Evolutionary conservation across 495 filamentous ascomycete species (phyloP).

Genomic region (Tuber magnatum): DNA sequence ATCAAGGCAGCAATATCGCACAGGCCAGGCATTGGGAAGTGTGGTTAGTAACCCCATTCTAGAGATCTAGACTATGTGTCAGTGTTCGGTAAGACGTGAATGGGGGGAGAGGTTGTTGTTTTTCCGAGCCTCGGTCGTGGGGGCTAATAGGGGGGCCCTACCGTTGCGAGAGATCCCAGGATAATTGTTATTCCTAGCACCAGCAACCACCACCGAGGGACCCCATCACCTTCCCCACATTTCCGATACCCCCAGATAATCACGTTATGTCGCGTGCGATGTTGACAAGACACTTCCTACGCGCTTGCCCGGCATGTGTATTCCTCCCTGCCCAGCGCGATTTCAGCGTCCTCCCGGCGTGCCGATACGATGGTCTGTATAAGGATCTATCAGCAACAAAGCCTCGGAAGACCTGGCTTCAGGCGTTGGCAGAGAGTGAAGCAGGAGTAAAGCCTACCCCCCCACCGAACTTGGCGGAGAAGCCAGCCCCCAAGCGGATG

Average conservation of each 20-base stretch:
- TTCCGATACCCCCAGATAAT: not conserved
- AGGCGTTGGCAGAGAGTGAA: conserved; percentile 53
- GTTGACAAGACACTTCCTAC: conserved; percentile 9
- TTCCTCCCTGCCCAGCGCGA: conserved; percentile 4
- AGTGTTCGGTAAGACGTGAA: not conserved
- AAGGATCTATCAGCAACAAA: conserved; percentile 50
- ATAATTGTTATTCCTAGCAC: not conserved
- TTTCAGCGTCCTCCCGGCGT: conserved; percentile 9
- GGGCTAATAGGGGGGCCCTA: not conserved
- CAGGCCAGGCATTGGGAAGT: not conserved
- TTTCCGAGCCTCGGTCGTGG: not conserved
- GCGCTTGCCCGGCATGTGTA: conserved; percentile 8
- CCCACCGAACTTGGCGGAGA: conserved; percentile 35
- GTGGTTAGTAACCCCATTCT: not conserved
- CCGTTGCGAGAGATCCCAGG: not conserved
- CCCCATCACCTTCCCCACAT: not conserved
- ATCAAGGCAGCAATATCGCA: conserved; percentile 1
- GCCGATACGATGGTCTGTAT: conserved; percentile 48
- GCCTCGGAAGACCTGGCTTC: conserved; percentile 64
- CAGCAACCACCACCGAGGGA: not conserved
- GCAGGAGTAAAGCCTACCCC: conserved; percentile 42
- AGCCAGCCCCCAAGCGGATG: conserved; percentile 55
- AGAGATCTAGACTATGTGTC: not conserved
- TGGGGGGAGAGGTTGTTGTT: not conserved
- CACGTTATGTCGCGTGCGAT: conserved; percentile 21